Percentiles rank a stretch among this genome's conserved stretches.
These are phyloP conservation scores for Phytophthora sansomeana DNA, from an alignment of 352 stramenopile genomes.

Conservation along the genomic window DNA sequence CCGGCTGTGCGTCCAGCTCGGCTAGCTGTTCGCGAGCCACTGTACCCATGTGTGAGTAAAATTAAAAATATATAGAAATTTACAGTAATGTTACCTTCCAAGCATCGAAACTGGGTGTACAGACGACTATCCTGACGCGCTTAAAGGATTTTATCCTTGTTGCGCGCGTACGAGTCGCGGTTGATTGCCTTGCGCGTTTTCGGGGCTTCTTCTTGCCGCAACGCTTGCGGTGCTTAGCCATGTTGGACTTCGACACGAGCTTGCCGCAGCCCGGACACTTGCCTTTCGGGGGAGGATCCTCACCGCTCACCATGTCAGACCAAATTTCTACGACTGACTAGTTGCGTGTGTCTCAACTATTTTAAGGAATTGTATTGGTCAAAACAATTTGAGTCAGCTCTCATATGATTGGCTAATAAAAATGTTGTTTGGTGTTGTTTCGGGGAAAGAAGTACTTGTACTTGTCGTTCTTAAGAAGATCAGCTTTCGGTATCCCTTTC, in stretches of 20 bases:
- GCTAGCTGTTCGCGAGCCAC: no score
- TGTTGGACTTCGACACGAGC: slow-evolving; percentile 9
- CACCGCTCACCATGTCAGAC: no score
- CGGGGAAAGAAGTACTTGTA: neutral
- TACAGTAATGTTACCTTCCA: no score
- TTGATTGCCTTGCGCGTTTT: slow-evolving; percentile 4
- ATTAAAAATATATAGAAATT: no score
- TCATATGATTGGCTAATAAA: neutral
- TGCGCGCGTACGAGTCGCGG: neutral
- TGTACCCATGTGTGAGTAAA: no score
- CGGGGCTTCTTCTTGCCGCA: slow-evolving; percentile 3
- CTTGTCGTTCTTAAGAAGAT: neutral
- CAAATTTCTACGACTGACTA: no score
- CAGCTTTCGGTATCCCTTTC: neutral
- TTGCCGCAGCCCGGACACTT: neutral
- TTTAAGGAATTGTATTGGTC: neutral
- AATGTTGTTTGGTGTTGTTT: slow-evolving; percentile 2
- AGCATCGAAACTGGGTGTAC: slow-evolving; percentile 1
- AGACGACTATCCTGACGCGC: no score
- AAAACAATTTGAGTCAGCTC: neutral
- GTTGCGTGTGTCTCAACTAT: no score
- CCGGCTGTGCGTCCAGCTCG: no score
- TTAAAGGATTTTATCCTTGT: neutral
- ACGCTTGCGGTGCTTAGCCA: slow-evolving; percentile 11
- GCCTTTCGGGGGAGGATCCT: no score